Conservation (phyloP, 345 rosid species). For the Eucalyptus caleyi region DNA sequence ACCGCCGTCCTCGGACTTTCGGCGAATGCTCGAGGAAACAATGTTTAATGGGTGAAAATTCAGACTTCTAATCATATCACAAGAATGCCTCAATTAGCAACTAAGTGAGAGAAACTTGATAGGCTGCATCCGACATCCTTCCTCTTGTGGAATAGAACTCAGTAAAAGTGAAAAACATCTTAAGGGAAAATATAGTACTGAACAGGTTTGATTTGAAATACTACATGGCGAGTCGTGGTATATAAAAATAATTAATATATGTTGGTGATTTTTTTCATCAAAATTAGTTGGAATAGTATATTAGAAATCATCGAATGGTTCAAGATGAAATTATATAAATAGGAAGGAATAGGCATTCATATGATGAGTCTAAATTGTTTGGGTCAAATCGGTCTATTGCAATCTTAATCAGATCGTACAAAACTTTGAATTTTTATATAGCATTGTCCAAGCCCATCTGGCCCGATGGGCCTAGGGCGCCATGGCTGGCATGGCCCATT, state of each 20-base stretch:
- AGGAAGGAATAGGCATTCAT: rapidly evolving
- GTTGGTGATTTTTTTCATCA: rapidly evolving
- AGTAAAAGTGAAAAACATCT: background rate
- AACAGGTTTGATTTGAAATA: rapidly evolving
- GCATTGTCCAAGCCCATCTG: background rate
- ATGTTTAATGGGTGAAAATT: background rate
- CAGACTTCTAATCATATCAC: background rate
- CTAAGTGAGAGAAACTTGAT: background rate
- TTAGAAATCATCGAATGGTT: background rate
- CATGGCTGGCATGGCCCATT: background rate
- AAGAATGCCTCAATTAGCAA: background rate
- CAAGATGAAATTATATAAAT: background rate
- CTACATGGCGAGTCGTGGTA: rapidly evolving
- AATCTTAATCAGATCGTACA: background rate
- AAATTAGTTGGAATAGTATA: rapidly evolving
- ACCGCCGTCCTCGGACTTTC: background rate
- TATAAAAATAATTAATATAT: rapidly evolving
- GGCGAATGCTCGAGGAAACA: background rate
- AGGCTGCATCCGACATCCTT: rapidly evolving
- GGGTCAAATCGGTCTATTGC: background rate
- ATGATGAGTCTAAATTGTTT: background rate
- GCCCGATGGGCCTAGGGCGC: background rate
- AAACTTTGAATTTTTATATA: background rate
- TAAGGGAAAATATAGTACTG: rapidly evolving
- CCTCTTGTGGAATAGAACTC: background rate